phyloP scores from a whole-genome alignment of 2,329 filamentous ascomycete species.

The Tothia fuscella region DNA sequence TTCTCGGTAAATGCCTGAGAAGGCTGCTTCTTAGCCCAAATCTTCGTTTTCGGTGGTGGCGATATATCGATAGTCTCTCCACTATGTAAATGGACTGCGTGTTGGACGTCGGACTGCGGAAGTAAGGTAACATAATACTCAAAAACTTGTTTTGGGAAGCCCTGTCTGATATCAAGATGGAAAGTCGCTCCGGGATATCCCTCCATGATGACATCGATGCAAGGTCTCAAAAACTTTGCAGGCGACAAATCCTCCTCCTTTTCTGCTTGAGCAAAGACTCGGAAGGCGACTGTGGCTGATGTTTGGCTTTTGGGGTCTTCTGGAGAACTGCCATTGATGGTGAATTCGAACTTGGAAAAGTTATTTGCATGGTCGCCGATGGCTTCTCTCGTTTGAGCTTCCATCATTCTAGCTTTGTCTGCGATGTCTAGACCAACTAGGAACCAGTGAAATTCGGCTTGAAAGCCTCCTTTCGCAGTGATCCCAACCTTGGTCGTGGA shows the following conservation, averaged over 20 bases:
- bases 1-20: slow-evolving; percentile 16
- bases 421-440: slow-evolving; percentile 32
- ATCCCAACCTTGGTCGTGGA: slow-evolving; percentile 32
- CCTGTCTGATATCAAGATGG: slow-evolving; percentile 27
- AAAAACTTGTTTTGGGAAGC: slow-evolving; percentile 27
- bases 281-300: slow-evolving; percentile 37
- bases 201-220: slow-evolving; percentile 31
- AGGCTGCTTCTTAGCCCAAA: slow-evolving; percentile 24
- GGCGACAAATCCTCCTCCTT: slow-evolving; percentile 23
- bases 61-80: slow-evolving; percentile 21
- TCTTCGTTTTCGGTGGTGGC: slow-evolving; percentile 21
- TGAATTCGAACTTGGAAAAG: slow-evolving; percentile 26
- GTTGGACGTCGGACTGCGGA: slow-evolving; percentile 18
- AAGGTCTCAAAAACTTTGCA: slow-evolving; percentile 28
- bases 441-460: slow-evolving; percentile 35
- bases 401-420: slow-evolving; percentile 33
- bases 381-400: slow-evolving; percentile 22
- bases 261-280: slow-evolving; percentile 35
- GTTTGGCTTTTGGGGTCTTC: slow-evolving; percentile 33
- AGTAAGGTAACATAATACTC: slow-evolving; percentile 31
- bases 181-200: slow-evolving; percentile 33
- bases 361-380: slow-evolving; percentile 26
- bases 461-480: slow-evolving; percentile 33
- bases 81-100: slow-evolving; percentile 20
- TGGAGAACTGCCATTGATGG: slow-evolving; percentile 27